Conservation (phyloP, 169 alveolate genomes). For the Eimeria brunetti region DNA sequence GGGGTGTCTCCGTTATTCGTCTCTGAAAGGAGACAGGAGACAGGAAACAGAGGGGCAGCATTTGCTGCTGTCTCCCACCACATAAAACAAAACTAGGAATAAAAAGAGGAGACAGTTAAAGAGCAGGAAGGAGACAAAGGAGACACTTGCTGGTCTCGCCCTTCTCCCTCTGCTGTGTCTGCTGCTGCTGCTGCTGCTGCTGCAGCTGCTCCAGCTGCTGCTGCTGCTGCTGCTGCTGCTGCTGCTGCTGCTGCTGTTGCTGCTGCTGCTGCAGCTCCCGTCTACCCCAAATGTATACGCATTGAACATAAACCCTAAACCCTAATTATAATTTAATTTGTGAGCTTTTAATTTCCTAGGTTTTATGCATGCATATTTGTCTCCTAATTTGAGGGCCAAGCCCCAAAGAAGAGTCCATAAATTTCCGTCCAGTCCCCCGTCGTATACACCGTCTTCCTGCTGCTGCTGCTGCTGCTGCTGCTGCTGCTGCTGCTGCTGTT, state of each 20-base stretch:
- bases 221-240: too few relatives aligned
- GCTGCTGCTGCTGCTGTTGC: too few relatives aligned
- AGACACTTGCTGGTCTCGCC: too few relatives aligned
- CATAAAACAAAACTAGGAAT: neutral
- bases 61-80: neutral
- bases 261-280: too few relatives aligned
- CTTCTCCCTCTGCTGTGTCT: neutral
- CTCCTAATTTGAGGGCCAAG: constrained; percentile 21
- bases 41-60: too few relatives aligned
- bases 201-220: too few relatives aligned
- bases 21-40: neutral
- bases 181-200: neutral
- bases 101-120: neutral
- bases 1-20: neutral
- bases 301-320: too few relatives aligned
- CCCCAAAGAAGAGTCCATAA: constrained; percentile 23
- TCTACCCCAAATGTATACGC: too few relatives aligned
- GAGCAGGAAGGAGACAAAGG: too few relatives aligned
- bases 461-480: constrained; percentile 27
- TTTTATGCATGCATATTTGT: neutral
- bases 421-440: neutral
- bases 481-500: constrained; percentile 26
- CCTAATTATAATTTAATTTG: too few relatives aligned
- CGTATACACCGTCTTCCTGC: neutral
- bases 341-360: too few relatives aligned